phyloP scores from a whole-genome alignment of 2,329 filamentous ascomycete genomes.

The Talaromyces funiculosus region DNA sequence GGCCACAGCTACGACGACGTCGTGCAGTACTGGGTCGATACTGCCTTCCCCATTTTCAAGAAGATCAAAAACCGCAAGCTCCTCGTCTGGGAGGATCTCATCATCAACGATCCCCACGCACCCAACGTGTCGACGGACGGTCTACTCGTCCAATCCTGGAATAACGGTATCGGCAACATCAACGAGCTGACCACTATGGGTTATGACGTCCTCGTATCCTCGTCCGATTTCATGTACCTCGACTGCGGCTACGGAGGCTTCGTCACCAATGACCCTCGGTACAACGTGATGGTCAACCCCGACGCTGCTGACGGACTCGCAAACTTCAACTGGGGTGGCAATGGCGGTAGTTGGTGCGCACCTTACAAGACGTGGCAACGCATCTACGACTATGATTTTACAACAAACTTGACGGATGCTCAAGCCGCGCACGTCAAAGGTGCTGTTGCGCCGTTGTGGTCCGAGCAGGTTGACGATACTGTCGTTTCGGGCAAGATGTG shows the following conservation, averaged over 20 bases:
- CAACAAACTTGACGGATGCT: conserved; percentile 41
- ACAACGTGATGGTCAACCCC: conserved; percentile 51
- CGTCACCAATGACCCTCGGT: conserved; percentile 52
- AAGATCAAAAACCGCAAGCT: conserved; percentile 42
- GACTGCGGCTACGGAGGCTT: conserved; percentile 53
- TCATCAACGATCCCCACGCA: conserved; percentile 42
- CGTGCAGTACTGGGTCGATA: conserved; percentile 51
- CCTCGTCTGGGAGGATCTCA: conserved; percentile 55
- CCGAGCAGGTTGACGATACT: conserved; percentile 51
- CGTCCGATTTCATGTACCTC: conserved; percentile 52
- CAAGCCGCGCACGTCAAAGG: conserved; percentile 49
- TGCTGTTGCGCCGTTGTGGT: conserved; percentile 49
- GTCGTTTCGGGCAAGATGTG: conserved; percentile 49
- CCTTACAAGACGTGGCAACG: conserved; percentile 58
- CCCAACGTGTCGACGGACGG: conserved; percentile 46
- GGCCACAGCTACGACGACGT: conserved; percentile 50
- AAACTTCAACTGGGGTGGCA: conserved; percentile 52
- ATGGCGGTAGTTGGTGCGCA: conserved; percentile 53
- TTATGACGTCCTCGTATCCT: conserved; percentile 53
- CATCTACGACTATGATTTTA: conserved; percentile 56
- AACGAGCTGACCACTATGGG: conserved; percentile 46
- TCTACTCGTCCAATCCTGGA: conserved; percentile 50
- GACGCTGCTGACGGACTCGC: conserved; percentile 32
- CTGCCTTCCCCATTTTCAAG: conserved; percentile 48
- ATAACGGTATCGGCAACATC: conserved; percentile 49